These are phyloP conservation scores for Diatrype stigma DNA, from an alignment of 2,329 filamentous ascomycete genomes.

Conservation along the genomic window DNA sequence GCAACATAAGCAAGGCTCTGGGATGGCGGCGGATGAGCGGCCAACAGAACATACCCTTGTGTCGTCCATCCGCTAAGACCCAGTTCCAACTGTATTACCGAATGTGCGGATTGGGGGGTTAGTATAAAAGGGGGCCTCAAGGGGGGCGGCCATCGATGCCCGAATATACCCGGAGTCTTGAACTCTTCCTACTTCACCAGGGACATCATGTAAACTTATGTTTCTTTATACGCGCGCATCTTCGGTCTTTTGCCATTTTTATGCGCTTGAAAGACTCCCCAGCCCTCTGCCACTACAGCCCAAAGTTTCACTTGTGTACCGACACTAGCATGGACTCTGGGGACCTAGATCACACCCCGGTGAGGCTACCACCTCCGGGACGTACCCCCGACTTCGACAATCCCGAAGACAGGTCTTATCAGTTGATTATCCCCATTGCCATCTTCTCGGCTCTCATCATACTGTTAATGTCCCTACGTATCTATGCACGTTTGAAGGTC, in stretches of 20 bases:
- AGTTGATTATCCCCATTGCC: conserved; percentile 8
- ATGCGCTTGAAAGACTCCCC: not conserved
- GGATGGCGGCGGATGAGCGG: not conserved
- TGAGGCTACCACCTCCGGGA: conserved; percentile 8
- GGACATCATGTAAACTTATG: not conserved
- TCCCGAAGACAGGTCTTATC: conserved; percentile 8
- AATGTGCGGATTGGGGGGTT: not conserved
- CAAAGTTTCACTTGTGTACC: not conserved
- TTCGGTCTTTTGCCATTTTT: not conserved
- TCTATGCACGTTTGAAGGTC: conserved; percentile 7
- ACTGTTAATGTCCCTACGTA: conserved; percentile 1
- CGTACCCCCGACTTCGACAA: conserved; percentile 7
- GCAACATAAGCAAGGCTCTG: not conserved
- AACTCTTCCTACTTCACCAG: not conserved
- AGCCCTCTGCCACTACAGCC: not conserved
- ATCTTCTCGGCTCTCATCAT: conserved; percentile 2
- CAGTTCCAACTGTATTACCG: not conserved
- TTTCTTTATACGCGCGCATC: not conserved
- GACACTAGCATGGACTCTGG: conserved; percentile 6
- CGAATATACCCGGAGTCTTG: not conserved
- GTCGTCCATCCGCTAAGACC: no score
- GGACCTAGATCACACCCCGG: conserved; percentile 8
- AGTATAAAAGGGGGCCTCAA: not conserved
- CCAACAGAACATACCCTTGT: no score
- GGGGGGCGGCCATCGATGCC: not conserved